A percentile compares a stretch with the other conserved stretches of the same genome.
Conservation (phyloP, 1,284 basidiomycete species). For the Marasmius fiardii region DNA sequence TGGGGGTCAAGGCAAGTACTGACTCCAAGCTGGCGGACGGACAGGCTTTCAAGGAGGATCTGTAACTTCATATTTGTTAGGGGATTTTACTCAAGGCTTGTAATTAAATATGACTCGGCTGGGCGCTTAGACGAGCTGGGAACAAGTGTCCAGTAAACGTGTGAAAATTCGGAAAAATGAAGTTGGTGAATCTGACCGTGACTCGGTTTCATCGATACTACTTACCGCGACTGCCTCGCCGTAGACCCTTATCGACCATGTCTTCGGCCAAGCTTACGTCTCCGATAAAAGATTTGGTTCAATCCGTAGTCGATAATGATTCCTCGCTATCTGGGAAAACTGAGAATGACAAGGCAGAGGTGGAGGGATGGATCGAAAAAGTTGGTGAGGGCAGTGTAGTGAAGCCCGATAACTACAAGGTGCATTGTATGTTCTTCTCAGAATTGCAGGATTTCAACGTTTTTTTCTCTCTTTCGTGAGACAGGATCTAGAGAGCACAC, state of each 20-base stretch:
- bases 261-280: constrained; percentile 52
- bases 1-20: constrained; percentile 37
- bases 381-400: constrained; percentile 49
- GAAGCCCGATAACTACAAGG: constrained; percentile 49
- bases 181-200: constrained; percentile 20
- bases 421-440: constrained; percentile 20
- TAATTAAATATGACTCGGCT: too few species aligned
- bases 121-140: too few species aligned
- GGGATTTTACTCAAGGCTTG: too few species aligned
- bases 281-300: constrained; percentile 58
- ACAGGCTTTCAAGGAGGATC: neutral
- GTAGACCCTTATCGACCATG: constrained; percentile 39
- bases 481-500: constrained; percentile 71
- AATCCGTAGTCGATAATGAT: constrained; percentile 43
- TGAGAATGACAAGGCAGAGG: constrained; percentile 61
- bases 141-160: too few species aligned
- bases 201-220: constrained; percentile 39
- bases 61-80: too few species aligned
- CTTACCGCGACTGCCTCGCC: constrained; percentile 26
- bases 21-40: constrained; percentile 16
- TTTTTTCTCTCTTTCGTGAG: neutral
- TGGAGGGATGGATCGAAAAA: constrained; percentile 68
- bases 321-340: constrained; percentile 43
- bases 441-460: neutral
- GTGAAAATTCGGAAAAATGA: constrained; percentile 20